Evolutionary conservation across 2,329 filamentous ascomycete species (phyloP), one percentile per base, ranked within the genome.

Genomic region (Elsinoe ampelina): DNA sequence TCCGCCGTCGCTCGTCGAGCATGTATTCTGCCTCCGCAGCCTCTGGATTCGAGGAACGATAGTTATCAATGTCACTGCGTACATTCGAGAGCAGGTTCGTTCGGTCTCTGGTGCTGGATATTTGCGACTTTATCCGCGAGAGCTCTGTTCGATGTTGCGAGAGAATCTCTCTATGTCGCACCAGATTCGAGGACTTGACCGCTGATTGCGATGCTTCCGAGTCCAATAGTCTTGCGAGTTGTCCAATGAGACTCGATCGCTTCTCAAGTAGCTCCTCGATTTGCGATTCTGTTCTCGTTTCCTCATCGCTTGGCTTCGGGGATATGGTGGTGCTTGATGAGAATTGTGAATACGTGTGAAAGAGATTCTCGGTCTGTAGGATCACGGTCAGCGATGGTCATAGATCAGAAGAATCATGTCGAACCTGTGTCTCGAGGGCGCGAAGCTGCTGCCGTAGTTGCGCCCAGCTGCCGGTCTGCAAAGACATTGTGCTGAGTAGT

Each of bases 131-230:
- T 54, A 97, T 78, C 8, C 90, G 86, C 3, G 77, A 72, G 36
- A 95, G 82, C 71, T 97, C 92, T 61, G 85, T 85, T 60, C 85
- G 84, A 75, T 98, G 92, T 68, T 95, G 87, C 36, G 83, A 77
- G 13, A 97, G 84, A 69, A 96, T 86, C 75, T 95, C 91, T 63
- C 89, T 87, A 65, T 97, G 89, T 30, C 95, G 86, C 58, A 88
- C 80, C 36, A 98, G 84, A 70, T 97, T 96, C 75, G 92, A 95
- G 67, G 95, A 91, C 74, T 97, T 97, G n/a, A 95, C 81, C 57
- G 91, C 90, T 36, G 92, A 97, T 43, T 90, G 85, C 52, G 87
- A 89, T 19, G 90, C 83, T 78, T 97, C 92, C 57, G 91, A 95
- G 75, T 97, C 92, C 64, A 97, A 87, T 55, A 96, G 84, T 58